These are phyloP conservation scores for Paraphoma chrysanthemicola DNA, from an alignment of 2,329 filamentous ascomycete genomes.

Conservation along the genomic window DNA sequence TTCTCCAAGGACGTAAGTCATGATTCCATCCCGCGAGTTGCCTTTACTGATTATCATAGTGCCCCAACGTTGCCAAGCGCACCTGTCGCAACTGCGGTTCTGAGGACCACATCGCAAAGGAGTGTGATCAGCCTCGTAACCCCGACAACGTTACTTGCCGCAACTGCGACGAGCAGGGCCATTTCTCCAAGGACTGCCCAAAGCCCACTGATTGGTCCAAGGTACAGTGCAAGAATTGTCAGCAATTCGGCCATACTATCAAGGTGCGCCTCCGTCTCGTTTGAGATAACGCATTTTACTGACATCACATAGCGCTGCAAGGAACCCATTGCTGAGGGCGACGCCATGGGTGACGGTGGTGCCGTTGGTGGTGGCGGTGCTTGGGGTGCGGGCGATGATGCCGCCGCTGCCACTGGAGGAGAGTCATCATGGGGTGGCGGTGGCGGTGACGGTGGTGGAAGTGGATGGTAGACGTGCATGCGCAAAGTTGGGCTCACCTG, in stretches of 20 bases:
- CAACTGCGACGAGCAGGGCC: conserved; percentile 71
- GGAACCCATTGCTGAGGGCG: conserved; percentile 28
- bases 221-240: conserved; percentile 58
- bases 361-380: conserved; percentile 19
- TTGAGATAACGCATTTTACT: conserved; percentile 1
- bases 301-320: conserved; percentile 41
- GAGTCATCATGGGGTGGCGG: conserved; percentile 24
- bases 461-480: conserved; percentile 14
- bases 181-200: conserved; percentile 64
- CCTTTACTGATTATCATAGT: conserved; percentile 31
- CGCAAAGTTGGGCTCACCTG: too few relatives aligned
- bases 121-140: conserved; percentile 46
- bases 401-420: conserved; percentile 15
- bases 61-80: conserved; percentile 38
- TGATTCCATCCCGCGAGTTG: background rate
- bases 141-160: conserved; percentile 55
- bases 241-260: conserved; percentile 46
- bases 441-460: conserved; percentile 6
- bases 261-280: conserved; percentile 23
- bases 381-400: conserved; percentile 14
- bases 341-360: conserved; percentile 18
- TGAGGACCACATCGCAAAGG: conserved; percentile 46
- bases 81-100: conserved; percentile 48
- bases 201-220: conserved; percentile 61
- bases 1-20: conserved; percentile 43